These are phyloP conservation scores for Diaporthe citri DNA, from an alignment of 2,329 filamentous ascomycete genomes.

Conservation along the genomic window DNA sequence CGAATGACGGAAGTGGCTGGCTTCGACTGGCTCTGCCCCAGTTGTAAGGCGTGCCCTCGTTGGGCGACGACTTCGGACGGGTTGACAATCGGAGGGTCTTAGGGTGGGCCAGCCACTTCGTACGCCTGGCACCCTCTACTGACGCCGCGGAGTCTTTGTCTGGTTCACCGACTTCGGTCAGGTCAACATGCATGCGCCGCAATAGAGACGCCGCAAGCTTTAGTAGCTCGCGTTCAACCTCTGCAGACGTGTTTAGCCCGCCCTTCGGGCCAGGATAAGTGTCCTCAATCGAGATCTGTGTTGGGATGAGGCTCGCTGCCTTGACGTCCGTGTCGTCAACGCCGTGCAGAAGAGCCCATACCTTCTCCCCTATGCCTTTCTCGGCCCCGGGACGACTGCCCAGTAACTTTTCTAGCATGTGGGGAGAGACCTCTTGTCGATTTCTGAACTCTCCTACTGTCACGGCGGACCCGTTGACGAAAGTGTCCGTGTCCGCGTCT, in stretches of 20 bases:
- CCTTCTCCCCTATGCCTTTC: conserved; percentile 76
- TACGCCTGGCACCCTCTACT: conserved; percentile 14
- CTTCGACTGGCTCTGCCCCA: conserved; percentile 83
- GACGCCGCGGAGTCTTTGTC: conserved; percentile 49
- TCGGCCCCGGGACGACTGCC: conserved; percentile 74
- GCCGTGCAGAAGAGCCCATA: conserved; percentile 87
- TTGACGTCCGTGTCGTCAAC: conserved; percentile 82
- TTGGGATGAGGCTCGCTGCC: conserved; percentile 77
- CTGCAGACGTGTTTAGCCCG: conserved; percentile 72
- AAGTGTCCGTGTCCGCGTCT: conserved; percentile 50
- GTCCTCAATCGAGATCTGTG: conserved; percentile 95
- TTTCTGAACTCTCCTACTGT: conserved; percentile 75
- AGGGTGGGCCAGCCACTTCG: conserved; percentile 83
- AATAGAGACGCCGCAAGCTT: conserved; percentile 78
- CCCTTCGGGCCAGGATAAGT: conserved; percentile 74
- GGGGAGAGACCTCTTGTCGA: conserved; percentile 72
- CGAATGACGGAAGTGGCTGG: conserved; percentile 76
- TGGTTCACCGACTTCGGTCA: conserved; percentile 67
- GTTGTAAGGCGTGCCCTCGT: conserved; percentile 63
- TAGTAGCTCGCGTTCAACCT: conserved; percentile 77
- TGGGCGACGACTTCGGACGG: conserved; percentile 60
- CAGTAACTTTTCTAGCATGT: conserved; percentile 76
- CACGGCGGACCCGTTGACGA: conserved; percentile 60
- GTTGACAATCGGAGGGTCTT: conserved; percentile 86
- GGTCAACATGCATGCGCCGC: conserved; percentile 82